Evolutionary conservation across 2,329 filamentous ascomycete genomes (phyloP).

Genomic region (Penicillium sp.): DNA sequence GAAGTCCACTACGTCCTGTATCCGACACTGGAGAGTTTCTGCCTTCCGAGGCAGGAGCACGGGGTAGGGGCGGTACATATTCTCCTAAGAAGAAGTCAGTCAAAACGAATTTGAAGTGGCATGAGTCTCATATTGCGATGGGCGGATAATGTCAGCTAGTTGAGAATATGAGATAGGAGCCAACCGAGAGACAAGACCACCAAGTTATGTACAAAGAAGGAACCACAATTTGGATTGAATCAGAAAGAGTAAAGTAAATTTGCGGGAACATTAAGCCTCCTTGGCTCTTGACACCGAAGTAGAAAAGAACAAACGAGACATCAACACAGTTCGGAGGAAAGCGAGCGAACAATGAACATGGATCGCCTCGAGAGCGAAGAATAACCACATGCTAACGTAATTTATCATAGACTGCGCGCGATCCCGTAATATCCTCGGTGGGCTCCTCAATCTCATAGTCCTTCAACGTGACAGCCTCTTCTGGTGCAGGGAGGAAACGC

Average conservation of each 20-base stretch:
- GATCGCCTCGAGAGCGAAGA: not conserved
- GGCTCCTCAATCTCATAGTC: conserved; percentile 42
- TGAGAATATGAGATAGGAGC: conserved; percentile 19
- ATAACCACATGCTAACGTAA: conserved; percentile 1
- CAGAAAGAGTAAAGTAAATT: not conserved
- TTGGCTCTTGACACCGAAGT: no score
- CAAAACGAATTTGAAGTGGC: conserved; percentile 25
- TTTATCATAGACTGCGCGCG: not conserved
- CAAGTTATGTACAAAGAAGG: conserved; percentile 17
- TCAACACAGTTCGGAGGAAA: not conserved
- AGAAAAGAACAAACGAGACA: no score
- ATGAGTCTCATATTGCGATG: conserved; percentile 9
- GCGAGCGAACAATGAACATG: not conserved
- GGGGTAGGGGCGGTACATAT: conserved; percentile 24
- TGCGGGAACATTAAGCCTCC: not conserved
- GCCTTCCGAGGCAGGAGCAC: conserved; percentile 23
- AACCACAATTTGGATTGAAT: not conserved
- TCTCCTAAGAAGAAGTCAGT: conserved; percentile 40
- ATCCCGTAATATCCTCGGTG: conserved; percentile 3
- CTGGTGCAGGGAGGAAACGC: conserved; percentile 32
- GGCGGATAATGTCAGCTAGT: conserved; percentile 18
- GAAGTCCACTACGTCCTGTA: conserved; percentile 23
- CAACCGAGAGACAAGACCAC: conserved; percentile 10
- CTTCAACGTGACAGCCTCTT: conserved; percentile 29
- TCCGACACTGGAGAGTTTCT: conserved; percentile 26